Percentiles rank a stretch among this genome's conserved stretches.
These are phyloP conservation scores for Colletotrichum graminicola DNA, from an alignment of 2,329 filamentous ascomycete species.

Conservation along the genomic window DNA sequence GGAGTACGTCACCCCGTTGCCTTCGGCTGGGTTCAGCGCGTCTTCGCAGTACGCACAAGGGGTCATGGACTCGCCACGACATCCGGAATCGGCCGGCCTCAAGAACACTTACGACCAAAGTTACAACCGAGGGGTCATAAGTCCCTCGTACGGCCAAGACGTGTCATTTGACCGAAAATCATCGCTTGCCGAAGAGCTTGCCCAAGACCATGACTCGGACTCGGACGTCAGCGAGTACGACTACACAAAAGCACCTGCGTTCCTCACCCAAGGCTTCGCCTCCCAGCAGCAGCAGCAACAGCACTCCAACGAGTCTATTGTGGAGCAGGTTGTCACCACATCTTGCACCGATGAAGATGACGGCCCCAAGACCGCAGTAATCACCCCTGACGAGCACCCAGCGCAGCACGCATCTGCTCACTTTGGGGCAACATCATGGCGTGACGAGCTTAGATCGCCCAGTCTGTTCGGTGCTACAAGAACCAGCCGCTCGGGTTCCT, in stretches of 20 bases:
- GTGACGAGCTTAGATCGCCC: slow-evolving; percentile 34
- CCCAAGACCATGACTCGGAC: slow-evolving; percentile 43
- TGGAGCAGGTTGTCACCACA: slow-evolving; percentile 37
- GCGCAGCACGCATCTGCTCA: slow-evolving; percentile 33
- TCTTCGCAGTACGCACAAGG: slow-evolving; percentile 32
- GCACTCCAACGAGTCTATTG: background rate
- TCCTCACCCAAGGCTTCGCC: slow-evolving; percentile 25
- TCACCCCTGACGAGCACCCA: slow-evolving; percentile 13
- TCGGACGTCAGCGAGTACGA: slow-evolving; percentile 30
- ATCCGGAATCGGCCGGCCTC: slow-evolving; percentile 1
- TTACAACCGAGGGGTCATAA: background rate
- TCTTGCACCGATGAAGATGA: slow-evolving; percentile 34
- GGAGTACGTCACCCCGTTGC: slow-evolving; percentile 34
- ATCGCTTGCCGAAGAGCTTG: slow-evolving; percentile 18
- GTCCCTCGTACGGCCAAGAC: background rate
- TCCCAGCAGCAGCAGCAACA: slow-evolving; percentile 20
- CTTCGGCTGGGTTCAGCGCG: slow-evolving; percentile 35
- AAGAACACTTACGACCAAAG: slow-evolving; percentile 16
- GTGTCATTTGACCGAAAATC: background rate
- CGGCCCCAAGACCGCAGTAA: slow-evolving; percentile 21
- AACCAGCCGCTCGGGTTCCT: slow-evolving; percentile 33
- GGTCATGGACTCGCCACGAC: slow-evolving; percentile 20
- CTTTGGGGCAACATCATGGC: slow-evolving; percentile 31
- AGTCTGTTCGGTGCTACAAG: slow-evolving; percentile 20
- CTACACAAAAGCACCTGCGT: slow-evolving; percentile 7